Conservation (phyloP, 257 asterid species). For the Solanum appendiculatum region DNA sequence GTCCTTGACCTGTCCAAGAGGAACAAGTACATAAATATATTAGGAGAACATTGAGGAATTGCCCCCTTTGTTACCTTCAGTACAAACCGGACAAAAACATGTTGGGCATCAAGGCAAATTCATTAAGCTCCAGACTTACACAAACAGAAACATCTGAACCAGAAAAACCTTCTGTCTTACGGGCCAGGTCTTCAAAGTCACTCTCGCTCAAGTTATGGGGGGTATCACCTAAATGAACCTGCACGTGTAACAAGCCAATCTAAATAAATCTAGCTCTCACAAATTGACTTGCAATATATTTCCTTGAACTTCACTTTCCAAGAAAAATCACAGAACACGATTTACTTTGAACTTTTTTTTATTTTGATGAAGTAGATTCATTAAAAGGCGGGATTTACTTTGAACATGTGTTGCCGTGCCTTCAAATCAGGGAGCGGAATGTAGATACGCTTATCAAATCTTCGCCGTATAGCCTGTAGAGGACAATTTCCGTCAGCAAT, state of each 20-base stretch:
- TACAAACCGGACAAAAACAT: not conserved
- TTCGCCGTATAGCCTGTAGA: slow-evolving; percentile 77
- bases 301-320: not conserved
- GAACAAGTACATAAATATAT: not conserved
- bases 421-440: slow-evolving; percentile 92
- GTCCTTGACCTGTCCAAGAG: slow-evolving; percentile 69
- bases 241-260: not conserved
- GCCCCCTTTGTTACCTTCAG: not conserved
- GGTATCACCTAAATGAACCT: slow-evolving; percentile 50
- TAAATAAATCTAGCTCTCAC: not conserved
- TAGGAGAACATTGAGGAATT: not conserved
- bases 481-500: not conserved
- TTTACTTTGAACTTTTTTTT: slow-evolving; percentile 67
- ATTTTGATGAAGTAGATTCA: not conserved
- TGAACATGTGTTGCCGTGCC: slow-evolving; percentile 98
- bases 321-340: not conserved
- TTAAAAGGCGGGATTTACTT: slow-evolving; percentile 26
- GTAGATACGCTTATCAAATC: slow-evolving; percentile 94
- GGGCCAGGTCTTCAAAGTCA: slow-evolving; percentile 37
- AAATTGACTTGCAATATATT: not conserved
- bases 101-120: not conserved
- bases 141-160: slow-evolving; percentile 52
- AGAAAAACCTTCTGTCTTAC: slow-evolving; percentile 41
- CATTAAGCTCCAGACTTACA: slow-evolving; percentile 18
- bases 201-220: slow-evolving; percentile 44